Percentiles rank a stretch among this genome's conserved stretches.
phyloP scores from a whole-genome alignment of 2,329 filamentous ascomycete genomes.

The Fusarium ramigenum region DNA sequence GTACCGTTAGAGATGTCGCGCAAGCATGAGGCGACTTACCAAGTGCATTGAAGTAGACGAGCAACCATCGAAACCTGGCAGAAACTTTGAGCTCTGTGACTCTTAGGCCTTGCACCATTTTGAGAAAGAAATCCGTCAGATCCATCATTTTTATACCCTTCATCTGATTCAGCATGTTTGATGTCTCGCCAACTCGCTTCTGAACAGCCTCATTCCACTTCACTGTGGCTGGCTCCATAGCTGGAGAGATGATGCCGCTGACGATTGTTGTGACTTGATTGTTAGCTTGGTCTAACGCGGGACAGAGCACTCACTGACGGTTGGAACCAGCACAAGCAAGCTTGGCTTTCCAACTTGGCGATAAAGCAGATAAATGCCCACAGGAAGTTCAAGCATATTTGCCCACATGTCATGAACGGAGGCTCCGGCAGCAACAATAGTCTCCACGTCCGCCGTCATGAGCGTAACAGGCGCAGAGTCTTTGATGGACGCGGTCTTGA shows the following conservation, averaged over 20 bases:
- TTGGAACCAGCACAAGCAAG: constrained; percentile 43
- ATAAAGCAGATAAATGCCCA: constrained; percentile 51
- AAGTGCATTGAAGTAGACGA: constrained; percentile 46
- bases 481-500: constrained; percentile 45
- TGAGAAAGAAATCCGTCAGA: constrained; percentile 46
- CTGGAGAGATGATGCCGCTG: constrained; percentile 35
- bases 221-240: constrained; percentile 47
- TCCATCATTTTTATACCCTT: constrained; percentile 58
- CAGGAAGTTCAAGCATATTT: constrained; percentile 48
- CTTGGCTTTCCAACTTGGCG: constrained; percentile 47
- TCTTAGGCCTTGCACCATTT: constrained; percentile 48
- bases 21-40: constrained; percentile 27
- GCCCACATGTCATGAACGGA: constrained; percentile 52
- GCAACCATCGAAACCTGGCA: constrained; percentile 48
- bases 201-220: constrained; percentile 54
- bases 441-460: constrained; percentile 58
- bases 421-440: constrained; percentile 40
- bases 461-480: constrained; percentile 54
- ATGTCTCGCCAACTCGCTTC: constrained; percentile 51
- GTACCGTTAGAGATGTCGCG: neutral
- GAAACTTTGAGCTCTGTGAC: constrained; percentile 52
- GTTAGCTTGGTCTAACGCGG: neutral
- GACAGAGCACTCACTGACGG: constrained; percentile 32
- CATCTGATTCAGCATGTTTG: constrained; percentile 53
- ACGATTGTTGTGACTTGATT: constrained; percentile 31